Evolutionary conservation across 345 rosid genomes (phyloP), one percentile per base, ranked within the genome.

Genomic region (Sisymbrium altissimum): DNA sequence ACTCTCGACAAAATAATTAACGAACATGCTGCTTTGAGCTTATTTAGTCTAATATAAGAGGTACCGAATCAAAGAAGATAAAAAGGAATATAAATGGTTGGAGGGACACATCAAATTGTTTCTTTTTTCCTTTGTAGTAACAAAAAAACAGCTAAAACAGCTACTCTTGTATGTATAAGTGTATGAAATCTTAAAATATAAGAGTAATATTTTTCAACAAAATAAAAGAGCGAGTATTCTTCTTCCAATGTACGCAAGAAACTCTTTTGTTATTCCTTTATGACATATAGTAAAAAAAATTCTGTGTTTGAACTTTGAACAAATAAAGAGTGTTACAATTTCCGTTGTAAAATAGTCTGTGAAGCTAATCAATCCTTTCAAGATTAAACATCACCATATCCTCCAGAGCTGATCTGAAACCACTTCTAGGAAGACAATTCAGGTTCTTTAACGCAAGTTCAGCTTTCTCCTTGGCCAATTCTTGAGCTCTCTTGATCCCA

Each of bases 371-470:
- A 66, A 92, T 86, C 79, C 98, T 83, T 78, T 92, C 91, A 6
- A 95, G 98, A 84, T 95, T 95, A 75, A 81, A 95, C 84, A 83
- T 62, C 41, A 92, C 97, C 94, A 95, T 86, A 66, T 87, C 88
- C 81, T 90, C 88, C 2, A 95, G 89, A 55, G 91, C 90, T 14
- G 81, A 73, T 40, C 86, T 84, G 48, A 78, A 92, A 18, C 83
- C 64, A 43, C 86, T 76, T 18, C 56, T 85, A 27, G 92, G 96
- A 77, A 95, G 98, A 72, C 86, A 81, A 18, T 62, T 79, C 6
- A 95, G 86, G 77, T 74, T 92, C 83, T 82, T 81, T 46, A 92
- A 79, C 9, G 99, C 98, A 11, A 80, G 63, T 55, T 83, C 86
- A n/a, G 94, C 99, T 84, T 86, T 95, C 84, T 86, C 86, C 69